Conservation (phyloP, 2,329 filamentous ascomycete species). For the Botrytis tulipae region DNA sequence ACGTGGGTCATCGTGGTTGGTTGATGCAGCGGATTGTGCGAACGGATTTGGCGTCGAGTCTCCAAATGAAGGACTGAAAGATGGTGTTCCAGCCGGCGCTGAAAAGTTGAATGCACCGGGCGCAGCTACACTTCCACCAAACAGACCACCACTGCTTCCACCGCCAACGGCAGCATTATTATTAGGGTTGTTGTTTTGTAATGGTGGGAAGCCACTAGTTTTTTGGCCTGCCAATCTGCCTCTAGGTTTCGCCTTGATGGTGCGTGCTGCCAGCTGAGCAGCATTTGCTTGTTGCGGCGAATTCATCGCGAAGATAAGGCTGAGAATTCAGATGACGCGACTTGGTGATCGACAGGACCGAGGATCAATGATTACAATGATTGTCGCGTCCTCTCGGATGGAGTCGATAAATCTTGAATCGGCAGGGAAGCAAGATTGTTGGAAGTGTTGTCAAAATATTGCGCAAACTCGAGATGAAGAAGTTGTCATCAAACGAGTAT, state of each 20-base stretch:
- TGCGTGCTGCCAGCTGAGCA: conserved; percentile 37
- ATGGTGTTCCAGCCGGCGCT: conserved; percentile 23
- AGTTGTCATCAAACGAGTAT: background rate
- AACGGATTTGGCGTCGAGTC: conserved; percentile 21
- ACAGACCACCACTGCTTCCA: conserved; percentile 30
- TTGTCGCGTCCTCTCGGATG: conserved; percentile 11
- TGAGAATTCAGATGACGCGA: background rate
- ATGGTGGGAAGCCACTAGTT: conserved; percentile 10
- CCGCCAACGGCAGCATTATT: background rate
- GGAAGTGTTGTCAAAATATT: background rate
- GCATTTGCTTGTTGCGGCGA: conserved; percentile 35
- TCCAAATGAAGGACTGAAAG: conserved; percentile 22
- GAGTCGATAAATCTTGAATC: background rate
- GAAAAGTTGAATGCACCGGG: conserved; percentile 35
- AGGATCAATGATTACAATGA: conserved; percentile 7
- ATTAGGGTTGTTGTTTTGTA: conserved; percentile 7
- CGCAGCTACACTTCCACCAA: conserved; percentile 35
- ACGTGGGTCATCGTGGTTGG: conserved; percentile 22
- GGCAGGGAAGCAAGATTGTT: background rate
- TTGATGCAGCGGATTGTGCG: conserved; percentile 12
- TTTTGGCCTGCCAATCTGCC: conserved; percentile 15
- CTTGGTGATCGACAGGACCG: conserved; percentile 5
- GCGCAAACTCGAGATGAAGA: conserved; percentile 5
- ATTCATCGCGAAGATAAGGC: conserved; percentile 27
- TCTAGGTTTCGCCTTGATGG: conserved; percentile 33